Evolutionary conservation across 75 land plant species (phyloP).

Genomic region (Sequoiadendron giganteum): DNA sequence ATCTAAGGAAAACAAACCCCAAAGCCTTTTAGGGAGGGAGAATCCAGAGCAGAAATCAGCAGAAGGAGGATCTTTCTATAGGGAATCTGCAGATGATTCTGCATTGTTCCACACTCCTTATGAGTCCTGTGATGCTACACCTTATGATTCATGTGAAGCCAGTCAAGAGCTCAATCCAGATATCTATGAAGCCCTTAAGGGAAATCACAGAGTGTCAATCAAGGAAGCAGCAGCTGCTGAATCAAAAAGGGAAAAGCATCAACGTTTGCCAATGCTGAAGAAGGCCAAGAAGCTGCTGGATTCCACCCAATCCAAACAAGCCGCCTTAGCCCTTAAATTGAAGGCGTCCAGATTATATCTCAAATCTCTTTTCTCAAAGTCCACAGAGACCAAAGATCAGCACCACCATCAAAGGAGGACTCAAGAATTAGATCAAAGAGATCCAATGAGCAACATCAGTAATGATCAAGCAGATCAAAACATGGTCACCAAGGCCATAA

Average conservation of each 20-base stretch:
- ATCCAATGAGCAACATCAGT: background rate
- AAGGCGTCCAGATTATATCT: slow-evolving; percentile 50
- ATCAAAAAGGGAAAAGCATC: slow-evolving; percentile 21
- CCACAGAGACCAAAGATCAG: slow-evolving; percentile 2
- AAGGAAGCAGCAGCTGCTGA: slow-evolving; percentile 2
- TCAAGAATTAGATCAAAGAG: background rate
- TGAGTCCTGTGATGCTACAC: slow-evolving; percentile 9
- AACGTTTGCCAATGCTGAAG: slow-evolving; percentile 46
- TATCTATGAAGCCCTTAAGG: slow-evolving; percentile 21
- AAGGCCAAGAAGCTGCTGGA: slow-evolving; percentile 24
- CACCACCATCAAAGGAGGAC: background rate
- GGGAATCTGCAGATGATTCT: background rate
- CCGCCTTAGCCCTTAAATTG: slow-evolving; percentile 31
- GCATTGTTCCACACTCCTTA: slow-evolving; percentile 7
- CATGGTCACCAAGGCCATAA: background rate
- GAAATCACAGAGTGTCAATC: background rate
- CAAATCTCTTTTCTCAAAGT: slow-evolving; percentile 46
- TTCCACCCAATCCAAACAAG: slow-evolving; percentile 13
- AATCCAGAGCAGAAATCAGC: background rate
- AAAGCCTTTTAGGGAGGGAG: background rate
- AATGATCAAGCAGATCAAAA: slow-evolving; percentile 1
- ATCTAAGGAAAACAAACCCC: background rate
- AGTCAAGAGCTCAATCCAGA: slow-evolving; percentile 55
- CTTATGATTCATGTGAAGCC: slow-evolving; percentile 34
- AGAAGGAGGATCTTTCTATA: background rate